Conservation (phyloP, 345 rosid genomes). For the Cardamine chenopodiifolia region DNA sequence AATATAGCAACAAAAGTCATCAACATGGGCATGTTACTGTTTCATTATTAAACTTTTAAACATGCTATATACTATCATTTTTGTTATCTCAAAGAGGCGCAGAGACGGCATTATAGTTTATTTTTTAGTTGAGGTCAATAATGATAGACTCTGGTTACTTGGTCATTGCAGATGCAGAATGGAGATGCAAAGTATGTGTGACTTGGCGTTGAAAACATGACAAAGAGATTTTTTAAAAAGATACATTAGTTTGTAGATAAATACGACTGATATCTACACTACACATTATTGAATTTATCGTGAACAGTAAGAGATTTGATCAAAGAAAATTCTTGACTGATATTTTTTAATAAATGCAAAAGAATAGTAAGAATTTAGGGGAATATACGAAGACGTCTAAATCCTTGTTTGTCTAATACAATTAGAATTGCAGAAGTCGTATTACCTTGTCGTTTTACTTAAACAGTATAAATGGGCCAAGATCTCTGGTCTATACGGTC, state of each 20-base stretch:
- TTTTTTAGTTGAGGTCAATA: background rate
- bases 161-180: background rate
- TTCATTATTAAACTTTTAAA: background rate
- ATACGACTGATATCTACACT: background rate
- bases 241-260: background rate
- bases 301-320: background rate
- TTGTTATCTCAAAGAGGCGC: constrained; percentile 12
- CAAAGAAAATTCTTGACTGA: background rate
- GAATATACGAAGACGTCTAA: background rate
- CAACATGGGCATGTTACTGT: constrained; percentile 35
- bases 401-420: constrained; percentile 10
- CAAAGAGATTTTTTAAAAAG: background rate
- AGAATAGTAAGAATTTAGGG: background rate
- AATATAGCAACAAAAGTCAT: constrained; percentile 22
- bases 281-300: background rate
- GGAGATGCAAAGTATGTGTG: background rate
- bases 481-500: background rate
- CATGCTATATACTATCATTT: background rate
- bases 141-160: background rate
- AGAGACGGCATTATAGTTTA: background rate
- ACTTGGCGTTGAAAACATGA: background rate
- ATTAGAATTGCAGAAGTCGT: background rate
- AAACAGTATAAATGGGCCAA: constrained; percentile 19
- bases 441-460: background rate
- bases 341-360: background rate